phyloP scores from a whole-genome alignment of 116 monocot species.

The Zostera marina region DNA sequence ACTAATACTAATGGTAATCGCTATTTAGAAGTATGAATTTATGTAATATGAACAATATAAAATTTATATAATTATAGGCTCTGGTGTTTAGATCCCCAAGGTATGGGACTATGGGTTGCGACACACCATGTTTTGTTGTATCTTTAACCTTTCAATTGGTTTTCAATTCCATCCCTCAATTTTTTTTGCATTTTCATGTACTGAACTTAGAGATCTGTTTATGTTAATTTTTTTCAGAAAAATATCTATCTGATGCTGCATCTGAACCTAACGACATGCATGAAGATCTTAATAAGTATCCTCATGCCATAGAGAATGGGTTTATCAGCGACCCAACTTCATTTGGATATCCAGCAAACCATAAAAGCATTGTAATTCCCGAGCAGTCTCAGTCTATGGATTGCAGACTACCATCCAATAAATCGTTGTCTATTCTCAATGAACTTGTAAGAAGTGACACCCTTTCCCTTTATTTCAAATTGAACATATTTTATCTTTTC shows the following conservation, averaged over 20 bases:
- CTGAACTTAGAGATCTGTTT: background rate
- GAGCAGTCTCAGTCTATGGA: constrained; percentile 22
- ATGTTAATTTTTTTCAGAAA: constrained; percentile 27
- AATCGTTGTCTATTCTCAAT: constrained; percentile 46
- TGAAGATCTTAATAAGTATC: constrained; percentile 22
- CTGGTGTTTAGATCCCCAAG: too few relatives aligned
- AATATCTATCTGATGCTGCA: constrained; percentile 33
- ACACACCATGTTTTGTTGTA: too few relatives aligned
- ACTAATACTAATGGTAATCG: too few relatives aligned
- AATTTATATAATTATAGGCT: too few relatives aligned
- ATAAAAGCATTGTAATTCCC: constrained; percentile 23
- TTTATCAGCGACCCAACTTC: constrained; percentile 23
- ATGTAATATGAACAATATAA: too few relatives aligned
- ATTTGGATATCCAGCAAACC: constrained; percentile 23
- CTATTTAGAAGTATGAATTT: too few relatives aligned
- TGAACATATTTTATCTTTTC: background rate
- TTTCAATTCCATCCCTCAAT: too few relatives aligned
- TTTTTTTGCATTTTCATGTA: too few relatives aligned
- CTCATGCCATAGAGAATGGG: constrained; percentile 36
- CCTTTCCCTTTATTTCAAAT: background rate
- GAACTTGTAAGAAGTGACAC: constrained; percentile 46
- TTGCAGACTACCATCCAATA: constrained; percentile 16
- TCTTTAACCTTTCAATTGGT: too few relatives aligned
- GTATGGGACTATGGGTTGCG: too few relatives aligned
- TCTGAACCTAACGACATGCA: constrained; percentile 19